Evolutionary conservation across 441 rosid species (phyloP).

Genomic region (Gossypium aridum): DNA sequence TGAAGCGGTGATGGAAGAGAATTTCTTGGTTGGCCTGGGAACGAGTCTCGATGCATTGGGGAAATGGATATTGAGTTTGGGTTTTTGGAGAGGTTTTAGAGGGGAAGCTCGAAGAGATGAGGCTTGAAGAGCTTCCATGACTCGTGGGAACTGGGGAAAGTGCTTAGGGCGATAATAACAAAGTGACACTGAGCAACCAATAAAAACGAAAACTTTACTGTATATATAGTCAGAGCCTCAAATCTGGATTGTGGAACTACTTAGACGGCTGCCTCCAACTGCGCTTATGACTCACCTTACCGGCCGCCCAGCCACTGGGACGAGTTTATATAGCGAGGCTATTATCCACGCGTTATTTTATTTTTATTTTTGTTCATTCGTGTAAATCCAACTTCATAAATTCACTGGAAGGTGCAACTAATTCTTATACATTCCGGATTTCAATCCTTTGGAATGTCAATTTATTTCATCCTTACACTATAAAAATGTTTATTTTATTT

Average conservation of each 20-base stretch:
- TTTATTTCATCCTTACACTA: too few species aligned
- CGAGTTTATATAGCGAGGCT: not conserved
- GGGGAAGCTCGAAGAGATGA: constrained; percentile 60
- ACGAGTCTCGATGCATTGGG: constrained; percentile 23
- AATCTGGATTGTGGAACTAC: not conserved
- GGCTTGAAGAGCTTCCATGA: constrained; percentile 75
- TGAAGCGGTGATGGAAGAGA: constrained; percentile 49
- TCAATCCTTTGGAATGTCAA: too few species aligned
- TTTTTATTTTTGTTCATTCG: too few species aligned
- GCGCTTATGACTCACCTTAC: not conserved
- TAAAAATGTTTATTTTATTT: too few species aligned
- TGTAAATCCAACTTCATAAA: too few species aligned
- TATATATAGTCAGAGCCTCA: not conserved
- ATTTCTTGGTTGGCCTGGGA: constrained; percentile 21
- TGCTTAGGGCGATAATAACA: constrained; percentile 26
- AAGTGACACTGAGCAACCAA: not conserved
- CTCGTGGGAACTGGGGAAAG: constrained; percentile 6
- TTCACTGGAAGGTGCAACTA: too few species aligned
- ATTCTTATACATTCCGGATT: too few species aligned
- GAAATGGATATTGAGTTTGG: constrained; percentile 24
- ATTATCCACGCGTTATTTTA: not conserved
- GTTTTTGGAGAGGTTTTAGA: constrained; percentile 38
- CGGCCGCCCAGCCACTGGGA: not conserved
- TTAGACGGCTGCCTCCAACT: not conserved
- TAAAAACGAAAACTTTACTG: not conserved